These are phyloP conservation scores for Candida stauntonica DNA, from an alignment of 805 yeast genomes.

Conservation along the genomic window DNA sequence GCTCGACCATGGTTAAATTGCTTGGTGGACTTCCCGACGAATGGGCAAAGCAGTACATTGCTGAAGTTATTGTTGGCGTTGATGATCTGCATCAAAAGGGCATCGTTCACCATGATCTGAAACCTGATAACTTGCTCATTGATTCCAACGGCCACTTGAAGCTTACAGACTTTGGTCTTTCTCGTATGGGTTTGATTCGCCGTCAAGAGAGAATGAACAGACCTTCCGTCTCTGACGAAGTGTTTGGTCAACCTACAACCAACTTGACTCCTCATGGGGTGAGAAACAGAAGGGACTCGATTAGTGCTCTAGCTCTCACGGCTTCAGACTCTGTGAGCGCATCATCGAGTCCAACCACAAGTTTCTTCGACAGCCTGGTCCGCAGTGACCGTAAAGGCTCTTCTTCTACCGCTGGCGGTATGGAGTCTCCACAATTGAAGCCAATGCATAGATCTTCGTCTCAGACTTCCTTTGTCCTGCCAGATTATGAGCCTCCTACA, in stretches of 20 bases:
- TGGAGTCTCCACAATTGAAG: constrained; percentile 44
- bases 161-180: constrained; percentile 91
- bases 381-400: constrained; percentile 18
- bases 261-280: constrained; percentile 6
- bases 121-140: constrained; percentile 89
- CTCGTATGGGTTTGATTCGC: constrained; percentile 81
- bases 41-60: constrained; percentile 83
- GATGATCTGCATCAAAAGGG: constrained; percentile 85
- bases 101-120: constrained; percentile 90
- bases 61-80: constrained; percentile 88
- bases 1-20: constrained; percentile 78
- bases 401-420: constrained; percentile 5
- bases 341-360: constrained; percentile 27
- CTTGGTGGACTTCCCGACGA: constrained; percentile 79
- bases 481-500: constrained; percentile 42
- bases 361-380: constrained; percentile 27
- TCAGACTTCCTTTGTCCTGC: constrained; percentile 52
- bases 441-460: constrained; percentile 49
- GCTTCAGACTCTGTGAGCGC: constrained; percentile 17
- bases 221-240: constrained; percentile 20
- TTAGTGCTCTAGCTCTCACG: constrained; percentile 19
- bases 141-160: constrained; percentile 87
- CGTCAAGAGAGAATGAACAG: constrained; percentile 52
- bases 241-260: constrained; percentile 17
- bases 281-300: constrained; percentile 21